Base-by-base conservation (phyloP, 768 basidiomycete genomes). In the Suillus subaureus region DNA sequence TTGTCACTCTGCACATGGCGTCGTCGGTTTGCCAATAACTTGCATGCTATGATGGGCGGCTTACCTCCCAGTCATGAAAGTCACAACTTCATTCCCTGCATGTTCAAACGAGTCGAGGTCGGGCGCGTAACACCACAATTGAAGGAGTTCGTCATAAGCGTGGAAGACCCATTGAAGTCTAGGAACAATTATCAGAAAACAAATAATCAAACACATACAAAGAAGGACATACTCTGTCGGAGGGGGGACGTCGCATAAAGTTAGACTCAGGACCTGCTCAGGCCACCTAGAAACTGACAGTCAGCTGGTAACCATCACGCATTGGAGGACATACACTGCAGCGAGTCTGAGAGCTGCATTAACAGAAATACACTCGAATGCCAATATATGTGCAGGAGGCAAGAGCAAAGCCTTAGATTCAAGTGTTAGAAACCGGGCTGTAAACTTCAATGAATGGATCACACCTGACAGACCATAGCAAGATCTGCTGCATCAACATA, bases 401-500 rank as follows among this genome's bases (percentile, higher is more conserved):
- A 93, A 78, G 65, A 81, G 81, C 13, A 94, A 82, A 15, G 80
- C 77, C 89, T 93, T 28, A 18, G 4, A 61, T 69, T 1, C 3
- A 49, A 49, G 37, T 52, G 60, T 45, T 55, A 47, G 42, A 42
- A 37, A 49, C 18, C 5, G 61, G 6, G 26, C 33, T 23, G 15
- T 16, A 57, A 35, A 28, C 21, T 52, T 31, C 2, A 28, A 64
- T 55, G 49, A 64, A 60, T 4, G 28, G 61, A 79, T 23, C 85
- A 52, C 66, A 88, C 90, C 76, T 87, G 84, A 68, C 85, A 84
- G 61, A 85, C 87, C 18, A 84, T 81, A 4, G 89, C 92, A 43
- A 93, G 70, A 79, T 93, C 92, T 42, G 91, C 92, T 2, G 91
- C 90, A 49, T 91, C 86, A 8, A 92, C 90, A 86, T 90, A 94